A percentile compares a stretch with the other conserved stretches of the same genome.
Evolutionary conservation across 495 filamentous ascomycete species (phyloP).

Genomic region (Penicillium alfredii): DNA sequence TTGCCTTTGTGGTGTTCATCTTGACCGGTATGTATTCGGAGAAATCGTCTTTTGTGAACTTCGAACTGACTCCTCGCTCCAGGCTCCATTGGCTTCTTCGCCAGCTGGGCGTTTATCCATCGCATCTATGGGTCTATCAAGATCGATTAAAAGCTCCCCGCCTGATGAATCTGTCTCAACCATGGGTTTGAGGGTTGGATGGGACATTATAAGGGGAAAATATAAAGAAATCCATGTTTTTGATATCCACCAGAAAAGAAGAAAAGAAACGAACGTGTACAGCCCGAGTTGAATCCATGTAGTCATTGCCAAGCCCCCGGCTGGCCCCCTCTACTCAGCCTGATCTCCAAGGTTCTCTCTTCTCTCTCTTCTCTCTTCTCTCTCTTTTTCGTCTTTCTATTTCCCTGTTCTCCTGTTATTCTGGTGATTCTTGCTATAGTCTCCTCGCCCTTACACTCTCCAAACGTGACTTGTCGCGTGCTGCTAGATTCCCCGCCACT

Average conservation of each 20-base stretch:
- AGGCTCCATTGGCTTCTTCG: slow-evolving; percentile 95
- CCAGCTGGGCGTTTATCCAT: slow-evolving; percentile 86
- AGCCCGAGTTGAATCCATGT: too few species aligned
- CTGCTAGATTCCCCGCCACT: slow-evolving; percentile 6
- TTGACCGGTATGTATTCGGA: slow-evolving; percentile 71
- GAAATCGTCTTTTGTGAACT: slow-evolving; percentile 1
- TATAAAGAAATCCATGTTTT: too few species aligned
- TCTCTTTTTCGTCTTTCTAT: not conserved
- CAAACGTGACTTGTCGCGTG: too few species aligned
- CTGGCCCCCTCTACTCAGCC: too few species aligned
- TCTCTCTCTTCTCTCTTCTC: slow-evolving; percentile 1
- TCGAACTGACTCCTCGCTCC: slow-evolving; percentile 12
- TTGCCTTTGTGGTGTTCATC: slow-evolving; percentile 88
- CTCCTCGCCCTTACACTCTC: too few species aligned
- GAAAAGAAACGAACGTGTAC: too few species aligned
- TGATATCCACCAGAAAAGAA: too few species aligned
- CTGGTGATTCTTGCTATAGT: too few species aligned
- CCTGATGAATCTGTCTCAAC: too few species aligned
- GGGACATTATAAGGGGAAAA: too few species aligned
- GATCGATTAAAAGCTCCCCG: slow-evolving; percentile 82
- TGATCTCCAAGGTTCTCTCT: not conserved
- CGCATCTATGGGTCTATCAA: slow-evolving; percentile 96
- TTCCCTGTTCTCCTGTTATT: slow-evolving; percentile 1
- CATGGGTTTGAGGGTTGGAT: too few species aligned
- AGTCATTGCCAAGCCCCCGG: slow-evolving; percentile 8